These are phyloP conservation scores for Medicago truncatula DNA, from an alignment of 306 rosid species.

Conservation along the genomic window MtrunA17r5.0-ANR NC_053046.1:40343001-40343500, in stretches of 20 bases:
- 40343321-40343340: background rate
- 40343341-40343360: background rate
- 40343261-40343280: background rate
- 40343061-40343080: background rate
- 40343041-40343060: background rate
- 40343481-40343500: constrained; percentile 1
- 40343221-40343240: constrained; percentile 3
- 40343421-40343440: background rate
- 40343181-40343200: too few species aligned
- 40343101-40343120: background rate
- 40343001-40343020: background rate
- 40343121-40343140: background rate
- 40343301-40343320: background rate
- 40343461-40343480: background rate
- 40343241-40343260: background rate
- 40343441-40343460: too few species aligned
- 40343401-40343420: background rate
- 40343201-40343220: too few species aligned
- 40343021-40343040: background rate
- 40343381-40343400: background rate
- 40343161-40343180: too few species aligned
- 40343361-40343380: background rate
- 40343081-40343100: background rate
- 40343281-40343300: background rate
- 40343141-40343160: background rate